Evolutionary conservation across 164 flowering plant genomes (phyloP).

Genomic region (Warburgia ugandensis): DNA sequence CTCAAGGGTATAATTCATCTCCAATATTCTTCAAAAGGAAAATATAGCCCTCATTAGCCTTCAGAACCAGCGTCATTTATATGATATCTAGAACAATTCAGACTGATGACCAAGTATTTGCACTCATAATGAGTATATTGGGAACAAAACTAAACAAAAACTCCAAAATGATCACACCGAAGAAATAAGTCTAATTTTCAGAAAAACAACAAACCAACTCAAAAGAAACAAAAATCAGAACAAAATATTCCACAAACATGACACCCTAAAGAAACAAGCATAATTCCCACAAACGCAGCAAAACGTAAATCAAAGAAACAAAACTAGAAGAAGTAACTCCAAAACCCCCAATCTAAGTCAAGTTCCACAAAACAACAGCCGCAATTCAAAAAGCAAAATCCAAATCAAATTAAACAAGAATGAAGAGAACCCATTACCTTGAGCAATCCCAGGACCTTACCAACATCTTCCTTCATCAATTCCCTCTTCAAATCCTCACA

Average conservation of each 20-base stretch:
- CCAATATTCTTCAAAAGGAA: too few species aligned
- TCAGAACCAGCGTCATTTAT: too few species aligned
- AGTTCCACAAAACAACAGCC: not conserved
- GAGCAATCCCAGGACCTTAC: conserved; percentile 59
- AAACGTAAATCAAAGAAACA: not conserved
- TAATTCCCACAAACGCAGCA: not conserved
- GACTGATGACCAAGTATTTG: too few species aligned
- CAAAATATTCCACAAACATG: not conserved
- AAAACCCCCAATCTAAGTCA: not conserved
- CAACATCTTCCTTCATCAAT: conserved; percentile 54
- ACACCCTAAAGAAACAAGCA: not conserved
- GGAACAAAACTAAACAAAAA: too few species aligned
- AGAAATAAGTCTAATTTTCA: too few species aligned
- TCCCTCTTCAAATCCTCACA: conserved; percentile 63
- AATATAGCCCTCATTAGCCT: too few species aligned
- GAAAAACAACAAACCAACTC: too few species aligned
- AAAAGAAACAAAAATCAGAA: not conserved
- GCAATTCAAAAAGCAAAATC: not conserved
- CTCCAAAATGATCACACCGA: too few species aligned
- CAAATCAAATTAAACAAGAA: not conserved
- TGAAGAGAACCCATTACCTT: conserved; percentile 40
- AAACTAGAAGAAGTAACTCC: not conserved
- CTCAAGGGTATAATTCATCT: too few species aligned
- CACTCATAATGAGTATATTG: too few species aligned
- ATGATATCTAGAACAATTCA: too few species aligned